Evolutionary conservation across 768 basidiomycete species (phyloP).

Genomic region (Chalciporus chontae): DNA sequence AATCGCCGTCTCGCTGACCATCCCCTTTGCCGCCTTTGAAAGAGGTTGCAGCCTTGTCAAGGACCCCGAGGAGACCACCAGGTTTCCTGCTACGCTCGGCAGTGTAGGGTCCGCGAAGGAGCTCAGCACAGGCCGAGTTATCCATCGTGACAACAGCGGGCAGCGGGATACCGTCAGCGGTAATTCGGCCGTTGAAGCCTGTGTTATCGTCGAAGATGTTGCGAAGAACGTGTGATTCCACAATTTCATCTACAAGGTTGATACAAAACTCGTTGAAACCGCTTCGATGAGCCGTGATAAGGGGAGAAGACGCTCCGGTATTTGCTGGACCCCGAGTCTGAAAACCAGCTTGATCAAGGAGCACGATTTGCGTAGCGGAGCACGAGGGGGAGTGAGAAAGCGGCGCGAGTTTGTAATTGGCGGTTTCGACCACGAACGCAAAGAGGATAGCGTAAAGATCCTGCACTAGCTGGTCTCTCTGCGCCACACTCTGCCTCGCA

Average conservation of each 20-base stretch:
- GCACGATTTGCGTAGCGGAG: slow-evolving; percentile 44
- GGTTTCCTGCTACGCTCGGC: slow-evolving; percentile 48
- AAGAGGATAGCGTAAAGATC: slow-evolving; percentile 65
- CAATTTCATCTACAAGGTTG: slow-evolving; percentile 57
- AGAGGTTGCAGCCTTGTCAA: slow-evolving; percentile 49
- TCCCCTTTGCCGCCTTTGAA: slow-evolving; percentile 50
- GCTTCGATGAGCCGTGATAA: slow-evolving; percentile 54
- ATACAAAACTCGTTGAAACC: slow-evolving; percentile 59
- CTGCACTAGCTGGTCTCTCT: slow-evolving; percentile 52
- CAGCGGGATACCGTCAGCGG: slow-evolving; percentile 50
- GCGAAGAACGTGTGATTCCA: slow-evolving; percentile 56
- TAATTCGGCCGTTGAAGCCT: slow-evolving; percentile 42
- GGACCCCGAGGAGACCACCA: slow-evolving; percentile 53
- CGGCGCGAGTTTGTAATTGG: slow-evolving; percentile 55
- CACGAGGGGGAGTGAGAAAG: slow-evolving; percentile 37
- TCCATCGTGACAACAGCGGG: slow-evolving; percentile 50
- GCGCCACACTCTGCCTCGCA: slow-evolving; percentile 45
- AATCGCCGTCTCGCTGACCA: slow-evolving; percentile 45
- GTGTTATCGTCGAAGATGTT: slow-evolving; percentile 50
- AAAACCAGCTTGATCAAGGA: slow-evolving; percentile 57
- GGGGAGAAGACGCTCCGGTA: slow-evolving; percentile 41
- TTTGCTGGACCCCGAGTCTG: slow-evolving; percentile 47
- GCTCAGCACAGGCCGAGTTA: slow-evolving; percentile 52
- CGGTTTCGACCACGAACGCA: slow-evolving; percentile 59
- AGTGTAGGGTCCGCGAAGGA: slow-evolving; percentile 52